Conservation (phyloP, 805 yeast species). For the Ogataea degrootiae region DNA sequence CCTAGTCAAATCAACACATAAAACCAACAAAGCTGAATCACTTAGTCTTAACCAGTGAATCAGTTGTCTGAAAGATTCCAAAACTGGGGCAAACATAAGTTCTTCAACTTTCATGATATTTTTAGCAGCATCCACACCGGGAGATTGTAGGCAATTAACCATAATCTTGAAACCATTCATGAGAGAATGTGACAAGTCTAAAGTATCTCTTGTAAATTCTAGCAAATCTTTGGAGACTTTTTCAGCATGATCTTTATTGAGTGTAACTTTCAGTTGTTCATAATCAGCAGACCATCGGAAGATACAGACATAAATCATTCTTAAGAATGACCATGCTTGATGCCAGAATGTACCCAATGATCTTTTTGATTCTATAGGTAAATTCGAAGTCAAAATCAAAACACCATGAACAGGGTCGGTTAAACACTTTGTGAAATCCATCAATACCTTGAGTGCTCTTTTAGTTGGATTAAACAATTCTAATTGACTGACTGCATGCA, state of each 20-base stretch:
- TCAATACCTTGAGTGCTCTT: slow-evolving; percentile 63
- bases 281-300: slow-evolving; percentile 62
- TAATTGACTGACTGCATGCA: slow-evolving; percentile 11
- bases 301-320: slow-evolving; percentile 62
- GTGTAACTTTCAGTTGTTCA: slow-evolving; percentile 21
- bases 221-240: slow-evolving; percentile 20
- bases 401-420: slow-evolving; percentile 66
- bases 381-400: slow-evolving; percentile 16
- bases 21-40: slow-evolving; percentile 64
- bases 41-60: slow-evolving; percentile 80
- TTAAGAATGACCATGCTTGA: slow-evolving; percentile 65
- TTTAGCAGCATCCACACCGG: slow-evolving; percentile 11
- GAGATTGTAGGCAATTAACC: slow-evolving; percentile 21
- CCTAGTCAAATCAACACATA: slow-evolving; percentile 69
- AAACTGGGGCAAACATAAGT: slow-evolving; percentile 45
- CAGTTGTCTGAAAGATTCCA: slow-evolving; percentile 62
- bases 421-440: slow-evolving; percentile 65
- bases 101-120: slow-evolving; percentile 18
- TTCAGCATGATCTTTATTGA: slow-evolving; percentile 18
- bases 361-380: slow-evolving; percentile 11
- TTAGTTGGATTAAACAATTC: slow-evolving; percentile 19
- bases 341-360: slow-evolving; percentile 55
- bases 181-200: slow-evolving; percentile 69
- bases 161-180: slow-evolving; percentile 61
- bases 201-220: slow-evolving; percentile 81